Evolutionary conservation across 176 grass and related monocot species (phyloP).

Genomic region (Lolium multiflorum): DNA sequence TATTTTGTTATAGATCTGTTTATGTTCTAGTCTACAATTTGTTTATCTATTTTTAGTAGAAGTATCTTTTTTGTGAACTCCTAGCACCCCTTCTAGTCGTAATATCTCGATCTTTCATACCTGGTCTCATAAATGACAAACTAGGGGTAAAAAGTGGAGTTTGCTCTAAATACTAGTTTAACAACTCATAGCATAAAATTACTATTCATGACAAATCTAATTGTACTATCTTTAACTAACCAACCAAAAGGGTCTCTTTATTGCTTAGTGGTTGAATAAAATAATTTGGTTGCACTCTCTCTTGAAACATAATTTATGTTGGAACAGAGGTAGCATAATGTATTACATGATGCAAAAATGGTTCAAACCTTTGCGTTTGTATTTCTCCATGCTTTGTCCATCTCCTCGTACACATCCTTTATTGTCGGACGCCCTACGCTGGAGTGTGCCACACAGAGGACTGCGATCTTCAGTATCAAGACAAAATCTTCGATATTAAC

Average conservation of each 20-base stretch:
- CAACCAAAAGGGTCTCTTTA: not conserved
- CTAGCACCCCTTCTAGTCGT: no score
- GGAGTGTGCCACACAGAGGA: slow-evolving; percentile 61
- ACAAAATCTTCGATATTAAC: slow-evolving; percentile 59
- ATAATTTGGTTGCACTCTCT: not conserved
- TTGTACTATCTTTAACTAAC: not conserved
- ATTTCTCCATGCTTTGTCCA: slow-evolving; percentile 55
- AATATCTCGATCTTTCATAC: no score
- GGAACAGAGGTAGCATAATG: not conserved
- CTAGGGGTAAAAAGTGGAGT: not conserved
- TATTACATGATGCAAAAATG: not conserved
- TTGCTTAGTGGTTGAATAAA: no score
- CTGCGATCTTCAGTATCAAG: slow-evolving; percentile 50
- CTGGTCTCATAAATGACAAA: not conserved
- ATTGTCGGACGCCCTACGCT: slow-evolving; percentile 60
- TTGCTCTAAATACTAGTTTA: not conserved
- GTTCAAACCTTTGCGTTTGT: slow-evolving; percentile 45
- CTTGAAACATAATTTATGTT: not conserved
- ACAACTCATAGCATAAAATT: not conserved
- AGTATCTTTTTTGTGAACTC: no score
- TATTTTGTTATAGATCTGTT: no score
- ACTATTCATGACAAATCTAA: not conserved
- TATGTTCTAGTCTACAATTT: no score
- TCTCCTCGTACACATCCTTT: slow-evolving; percentile 58
- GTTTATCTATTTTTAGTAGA: no score